Conservation (phyloP, 768 basidiomycete species). For the Boletellus ananiceps region DNA sequence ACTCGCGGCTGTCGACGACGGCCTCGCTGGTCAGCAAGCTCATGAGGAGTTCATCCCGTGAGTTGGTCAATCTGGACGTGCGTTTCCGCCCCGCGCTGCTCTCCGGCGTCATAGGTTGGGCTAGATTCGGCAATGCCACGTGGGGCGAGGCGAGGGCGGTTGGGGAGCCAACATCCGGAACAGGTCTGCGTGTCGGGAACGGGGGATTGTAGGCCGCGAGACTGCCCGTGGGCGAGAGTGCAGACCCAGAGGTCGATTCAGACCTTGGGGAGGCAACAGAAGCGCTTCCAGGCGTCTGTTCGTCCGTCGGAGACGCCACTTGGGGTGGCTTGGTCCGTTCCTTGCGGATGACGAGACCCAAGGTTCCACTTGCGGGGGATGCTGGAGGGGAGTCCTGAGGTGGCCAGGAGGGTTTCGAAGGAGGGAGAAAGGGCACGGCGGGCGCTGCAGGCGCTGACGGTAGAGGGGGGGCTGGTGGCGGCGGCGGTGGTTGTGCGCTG, state of each 20-base stretch:
- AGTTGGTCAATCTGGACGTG: slow-evolving; percentile 44
- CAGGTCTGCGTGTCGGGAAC: slow-evolving; percentile 17
- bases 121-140: slow-evolving; percentile 26
- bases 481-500: slow-evolving; percentile 27
- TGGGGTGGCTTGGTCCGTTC: slow-evolving; percentile 37
- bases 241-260: slow-evolving; percentile 17
- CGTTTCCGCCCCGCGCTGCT: slow-evolving; percentile 38
- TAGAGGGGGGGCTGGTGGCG: slow-evolving; percentile 10
- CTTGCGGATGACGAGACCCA: slow-evolving; percentile 49
- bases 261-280: slow-evolving; percentile 26
- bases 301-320: slow-evolving; percentile 19
- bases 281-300: slow-evolving; percentile 24
- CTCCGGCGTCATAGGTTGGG: slow-evolving; percentile 35
- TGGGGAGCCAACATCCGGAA: slow-evolving; percentile 28
- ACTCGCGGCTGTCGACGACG: slow-evolving; percentile 83
- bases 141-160: slow-evolving; percentile 35
- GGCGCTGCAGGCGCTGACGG: slow-evolving; percentile 25
- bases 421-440: slow-evolving; percentile 12
- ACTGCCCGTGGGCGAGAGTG: slow-evolving; percentile 24
- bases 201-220: slow-evolving; percentile 20
- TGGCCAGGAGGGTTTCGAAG: slow-evolving; percentile 42
- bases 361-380: slow-evolving; percentile 24
- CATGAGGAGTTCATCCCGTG: slow-evolving; percentile 81
- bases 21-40: slow-evolving; percentile 92
- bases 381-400: slow-evolving; percentile 38